phyloP scores from a whole-genome alignment of 306 rosid species.

The Fragaria nilgerrensis region DNA sequence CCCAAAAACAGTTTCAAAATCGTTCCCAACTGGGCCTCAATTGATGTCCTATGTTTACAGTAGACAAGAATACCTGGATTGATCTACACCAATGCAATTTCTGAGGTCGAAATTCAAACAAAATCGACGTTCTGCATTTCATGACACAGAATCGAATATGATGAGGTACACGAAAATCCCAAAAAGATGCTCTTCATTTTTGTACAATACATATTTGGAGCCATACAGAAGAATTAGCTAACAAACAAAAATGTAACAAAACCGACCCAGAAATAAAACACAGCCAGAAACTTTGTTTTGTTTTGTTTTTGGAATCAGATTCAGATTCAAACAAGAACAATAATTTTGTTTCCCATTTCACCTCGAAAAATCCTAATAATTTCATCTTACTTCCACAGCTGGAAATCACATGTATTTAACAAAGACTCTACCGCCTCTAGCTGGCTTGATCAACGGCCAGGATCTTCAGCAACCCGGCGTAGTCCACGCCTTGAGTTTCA shows the following conservation, averaged over 20 bases:
- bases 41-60: not conserved
- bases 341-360: not conserved
- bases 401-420: not conserved
- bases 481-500: constrained; percentile 54
- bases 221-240: not conserved
- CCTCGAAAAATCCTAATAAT: not conserved
- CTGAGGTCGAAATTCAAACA: not conserved
- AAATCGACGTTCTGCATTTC: not conserved
- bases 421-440: not conserved
- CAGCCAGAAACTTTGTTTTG: not conserved
- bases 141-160: not conserved
- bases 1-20: too few species aligned
- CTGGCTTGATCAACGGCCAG: constrained; percentile 47
- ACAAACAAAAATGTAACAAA: not conserved
- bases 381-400: not conserved
- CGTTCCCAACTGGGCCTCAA: too few species aligned
- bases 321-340: not conserved
- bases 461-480: constrained; percentile 63
- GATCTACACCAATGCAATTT: not conserved
- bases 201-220: not conserved
- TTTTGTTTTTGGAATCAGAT: not conserved
- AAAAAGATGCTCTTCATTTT: not conserved
- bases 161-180: not conserved
- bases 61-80: not conserved
- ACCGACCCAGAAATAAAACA: not conserved